phyloP scores from a whole-genome alignment of 768 basidiomycete species.

The Russula olivacea region DNA sequence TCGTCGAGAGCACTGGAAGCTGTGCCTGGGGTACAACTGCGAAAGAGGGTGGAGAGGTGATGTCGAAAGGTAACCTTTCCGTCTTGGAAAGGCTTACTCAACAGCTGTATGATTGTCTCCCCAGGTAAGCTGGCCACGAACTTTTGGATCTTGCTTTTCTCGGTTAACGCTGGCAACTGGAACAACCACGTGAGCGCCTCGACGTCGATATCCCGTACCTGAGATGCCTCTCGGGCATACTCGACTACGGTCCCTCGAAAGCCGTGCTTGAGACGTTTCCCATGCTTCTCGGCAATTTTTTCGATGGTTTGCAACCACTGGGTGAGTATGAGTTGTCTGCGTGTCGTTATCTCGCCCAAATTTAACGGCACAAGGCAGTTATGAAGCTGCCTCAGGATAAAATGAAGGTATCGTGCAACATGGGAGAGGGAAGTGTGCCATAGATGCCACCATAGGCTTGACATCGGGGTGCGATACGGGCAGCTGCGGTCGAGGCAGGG shows the following conservation, averaged over 20 bases:
- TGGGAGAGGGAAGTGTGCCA: not conserved
- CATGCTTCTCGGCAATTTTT: not conserved
- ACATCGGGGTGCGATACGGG: conserved; percentile 23
- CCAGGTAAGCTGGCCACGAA: conserved; percentile 4
- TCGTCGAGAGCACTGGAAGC: not conserved
- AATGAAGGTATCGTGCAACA: not conserved
- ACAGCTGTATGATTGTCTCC: not conserved
- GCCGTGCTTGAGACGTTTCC: not conserved
- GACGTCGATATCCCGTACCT: not conserved
- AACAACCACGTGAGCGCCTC: conserved; percentile 1
- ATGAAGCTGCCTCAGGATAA: not conserved
- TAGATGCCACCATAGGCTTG: conserved; percentile 8
- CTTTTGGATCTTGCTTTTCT: not conserved
- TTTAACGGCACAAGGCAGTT: not conserved
- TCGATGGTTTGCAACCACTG: not conserved
- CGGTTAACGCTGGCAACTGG: not conserved
- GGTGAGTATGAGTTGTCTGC: not conserved
- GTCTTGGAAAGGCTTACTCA: not conserved
- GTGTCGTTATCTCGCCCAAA: not conserved
- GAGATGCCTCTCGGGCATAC: not conserved
- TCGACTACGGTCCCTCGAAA: conserved; percentile 2
- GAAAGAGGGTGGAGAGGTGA: conserved; percentile 1
- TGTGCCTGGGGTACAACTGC: conserved; percentile 1
- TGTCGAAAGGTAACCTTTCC: not conserved
- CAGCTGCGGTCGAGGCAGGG: conserved; percentile 13